Conservation (phyloP, 371 early-diverging fungal species). For the Capillidium heterosporum region DNA sequence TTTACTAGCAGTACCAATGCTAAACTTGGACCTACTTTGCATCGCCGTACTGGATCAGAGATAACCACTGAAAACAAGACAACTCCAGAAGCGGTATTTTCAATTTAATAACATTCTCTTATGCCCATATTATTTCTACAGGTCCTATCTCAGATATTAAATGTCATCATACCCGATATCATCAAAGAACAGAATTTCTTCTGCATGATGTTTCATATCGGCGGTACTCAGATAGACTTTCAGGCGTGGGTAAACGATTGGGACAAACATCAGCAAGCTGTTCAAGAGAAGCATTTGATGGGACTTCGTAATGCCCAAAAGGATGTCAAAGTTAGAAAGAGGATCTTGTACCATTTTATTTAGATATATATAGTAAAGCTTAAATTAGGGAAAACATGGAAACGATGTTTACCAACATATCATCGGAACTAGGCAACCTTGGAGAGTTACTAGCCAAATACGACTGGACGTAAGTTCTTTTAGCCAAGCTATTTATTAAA, state of each 20-base stretch:
- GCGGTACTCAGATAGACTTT: background rate
- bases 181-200: conserved; percentile 67
- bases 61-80: conserved; percentile 6
- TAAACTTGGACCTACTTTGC: conserved; percentile 4
- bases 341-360: conserved; percentile 18
- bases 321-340: conserved; percentile 42
- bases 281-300: conserved; percentile 20
- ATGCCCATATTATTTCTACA: conserved; percentile 6
- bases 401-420: conserved; percentile 55
- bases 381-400: conserved; percentile 57
- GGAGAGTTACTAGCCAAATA: conserved; percentile 64
- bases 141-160: conserved; percentile 28
- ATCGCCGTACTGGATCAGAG: background rate
- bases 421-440: conserved; percentile 44
- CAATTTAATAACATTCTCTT: background rate
- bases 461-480: conserved; percentile 39
- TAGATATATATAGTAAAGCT: too few relatives aligned
- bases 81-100: conserved; percentile 9
- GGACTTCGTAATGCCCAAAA: conserved; percentile 32
- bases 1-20: background rate
- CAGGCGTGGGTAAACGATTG: conserved; percentile 7
- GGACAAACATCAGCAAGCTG: conserved; percentile 17
- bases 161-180: conserved; percentile 21
- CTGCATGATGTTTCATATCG: conserved; percentile 51
- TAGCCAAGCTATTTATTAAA: background rate